Evolutionary conservation across 352 stramenopile species (phyloP).

Genomic region (Phytophthora pseudosyringae): DNA sequence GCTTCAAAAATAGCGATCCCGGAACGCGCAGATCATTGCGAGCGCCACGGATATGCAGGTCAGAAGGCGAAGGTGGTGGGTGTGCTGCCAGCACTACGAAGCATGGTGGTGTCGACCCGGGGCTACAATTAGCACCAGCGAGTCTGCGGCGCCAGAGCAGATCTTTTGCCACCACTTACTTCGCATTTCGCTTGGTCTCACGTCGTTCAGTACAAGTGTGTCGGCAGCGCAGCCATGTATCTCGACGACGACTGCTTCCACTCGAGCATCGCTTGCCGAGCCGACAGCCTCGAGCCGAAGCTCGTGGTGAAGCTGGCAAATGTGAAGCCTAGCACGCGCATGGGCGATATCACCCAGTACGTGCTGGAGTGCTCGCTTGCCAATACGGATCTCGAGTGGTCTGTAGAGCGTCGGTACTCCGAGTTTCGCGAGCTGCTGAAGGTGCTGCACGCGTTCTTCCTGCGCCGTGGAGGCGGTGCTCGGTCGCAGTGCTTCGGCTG

Average conservation of each 20-base stretch:
- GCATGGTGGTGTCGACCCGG: background rate
- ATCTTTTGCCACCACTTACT: slow-evolving; percentile 13
- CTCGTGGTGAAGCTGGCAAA: slow-evolving; percentile 53
- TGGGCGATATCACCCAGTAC: slow-evolving; percentile 42
- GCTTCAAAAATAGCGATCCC: slow-evolving; percentile 3
- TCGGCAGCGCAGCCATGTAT: slow-evolving; percentile 18
- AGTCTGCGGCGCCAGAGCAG: background rate
- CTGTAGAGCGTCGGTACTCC: slow-evolving; percentile 69
- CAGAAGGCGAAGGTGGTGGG: slow-evolving; percentile 29
- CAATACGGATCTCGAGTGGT: slow-evolving; percentile 58
- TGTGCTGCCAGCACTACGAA: background rate
- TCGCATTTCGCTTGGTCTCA: slow-evolving; percentile 19
- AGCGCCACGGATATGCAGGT: slow-evolving; percentile 18
- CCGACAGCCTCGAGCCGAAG: slow-evolving; percentile 55
- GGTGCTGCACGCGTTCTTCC: slow-evolving; percentile 62
- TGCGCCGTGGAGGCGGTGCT: slow-evolving; percentile 24
- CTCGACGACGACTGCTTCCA: slow-evolving; percentile 45
- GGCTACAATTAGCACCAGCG: slow-evolving; percentile 16
- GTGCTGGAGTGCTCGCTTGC: slow-evolving; percentile 49
- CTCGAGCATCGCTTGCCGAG: slow-evolving; percentile 63
- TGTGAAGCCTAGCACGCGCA: slow-evolving; percentile 17
- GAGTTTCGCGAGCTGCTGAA: slow-evolving; percentile 71
- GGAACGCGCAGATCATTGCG: background rate
- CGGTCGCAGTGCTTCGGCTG: slow-evolving; percentile 77
- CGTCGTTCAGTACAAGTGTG: background rate